Evolutionary conservation across 345 rosid genomes (phyloP).

Genomic region (Sonneratia caseolaris): DNA sequence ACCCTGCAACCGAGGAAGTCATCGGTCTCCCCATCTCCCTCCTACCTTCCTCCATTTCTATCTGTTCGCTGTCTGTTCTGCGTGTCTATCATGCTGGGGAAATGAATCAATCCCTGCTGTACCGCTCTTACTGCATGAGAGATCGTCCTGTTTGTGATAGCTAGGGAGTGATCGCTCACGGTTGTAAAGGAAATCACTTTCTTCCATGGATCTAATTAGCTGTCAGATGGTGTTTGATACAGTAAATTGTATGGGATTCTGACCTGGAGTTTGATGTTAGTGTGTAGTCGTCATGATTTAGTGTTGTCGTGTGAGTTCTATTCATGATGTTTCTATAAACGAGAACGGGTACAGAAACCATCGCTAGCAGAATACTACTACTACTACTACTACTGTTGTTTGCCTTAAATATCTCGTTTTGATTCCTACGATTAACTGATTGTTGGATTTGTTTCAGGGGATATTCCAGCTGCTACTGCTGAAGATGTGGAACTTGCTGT

Average conservation of each 20-base stretch:
- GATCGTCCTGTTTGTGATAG: neutral
- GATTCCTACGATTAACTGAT: neutral
- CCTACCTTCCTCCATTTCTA: neutral
- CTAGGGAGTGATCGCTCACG: neutral
- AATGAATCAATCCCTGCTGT: neutral
- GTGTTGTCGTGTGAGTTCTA: neutral
- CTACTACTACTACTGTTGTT: neutral
- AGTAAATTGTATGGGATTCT: neutral
- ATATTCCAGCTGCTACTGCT: constrained; percentile 87
- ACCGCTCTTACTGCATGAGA: neutral
- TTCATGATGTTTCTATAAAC: neutral
- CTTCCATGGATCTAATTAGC: neutral
- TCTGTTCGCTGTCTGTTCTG: neutral
- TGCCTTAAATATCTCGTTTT: neutral
- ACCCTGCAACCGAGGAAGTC: constrained; percentile 8
- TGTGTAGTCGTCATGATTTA: neutral
- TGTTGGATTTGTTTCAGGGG: constrained; percentile 37
- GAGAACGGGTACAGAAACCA: neutral
- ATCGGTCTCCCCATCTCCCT: constrained; percentile 2
- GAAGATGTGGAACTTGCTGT: constrained; percentile 96
- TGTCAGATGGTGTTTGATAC: neutral
- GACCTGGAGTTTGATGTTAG: neutral
- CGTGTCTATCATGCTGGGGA: neutral
- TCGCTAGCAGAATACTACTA: neutral
- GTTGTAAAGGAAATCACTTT: too few relatives aligned